Base-by-base conservation (phyloP, 1,284 basidiomycete genomes). In the Gymnopus androsaceus region DNA sequence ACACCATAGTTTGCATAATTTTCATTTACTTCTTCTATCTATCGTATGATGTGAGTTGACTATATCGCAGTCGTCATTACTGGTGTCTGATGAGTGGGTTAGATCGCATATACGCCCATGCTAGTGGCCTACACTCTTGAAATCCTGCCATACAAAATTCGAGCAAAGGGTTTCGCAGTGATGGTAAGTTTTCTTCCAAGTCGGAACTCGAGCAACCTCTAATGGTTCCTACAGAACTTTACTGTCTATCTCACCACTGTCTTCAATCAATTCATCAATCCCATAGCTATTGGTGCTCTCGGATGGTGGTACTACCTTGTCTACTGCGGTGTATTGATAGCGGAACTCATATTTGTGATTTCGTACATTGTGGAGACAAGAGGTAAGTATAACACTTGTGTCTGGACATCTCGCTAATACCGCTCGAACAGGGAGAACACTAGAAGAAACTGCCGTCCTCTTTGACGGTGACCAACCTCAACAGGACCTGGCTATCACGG, bases 181-280 rank as follows among this genome's bases (percentile, higher is more conserved):
- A 84, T 87, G 84, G 84, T 83, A 55, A 25, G 74, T 66, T 30
- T 4, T 37, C 9, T 47, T 46, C 11, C 28, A 51, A 19, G 6
- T 15, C 17, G 61, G 47, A 40, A 54, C 47, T n/a, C n/a, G n/a
- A n/a, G n/a, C n/a, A n/a, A n/a, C n/a, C n/a, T n/a, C n/a, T 55
- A 15, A 58, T 52, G 48, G 15, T 7, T 36, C 33, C 41, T 48
- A 1, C 60, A 86, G 84, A 86, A 84, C 65, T 67, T 86, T 46
- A 75, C 75, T 5, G 75, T 85, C 15, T 81, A 80, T 63, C 65
- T 82, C 15, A 81, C 80, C 0, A 72, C 83, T 25, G 80, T 81
- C 0, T 85, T 89, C 75, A 90, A 88, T 65, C 84, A 87, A 65
- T 89, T 87, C 60, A 80, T 88, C 44, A 90, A 90, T 66, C 87